A percentile compares a stretch with the other conserved stretches of the same genome.
Conservation (phyloP, 345 rosid species). For the Citrus mangshanensis region DNA sequence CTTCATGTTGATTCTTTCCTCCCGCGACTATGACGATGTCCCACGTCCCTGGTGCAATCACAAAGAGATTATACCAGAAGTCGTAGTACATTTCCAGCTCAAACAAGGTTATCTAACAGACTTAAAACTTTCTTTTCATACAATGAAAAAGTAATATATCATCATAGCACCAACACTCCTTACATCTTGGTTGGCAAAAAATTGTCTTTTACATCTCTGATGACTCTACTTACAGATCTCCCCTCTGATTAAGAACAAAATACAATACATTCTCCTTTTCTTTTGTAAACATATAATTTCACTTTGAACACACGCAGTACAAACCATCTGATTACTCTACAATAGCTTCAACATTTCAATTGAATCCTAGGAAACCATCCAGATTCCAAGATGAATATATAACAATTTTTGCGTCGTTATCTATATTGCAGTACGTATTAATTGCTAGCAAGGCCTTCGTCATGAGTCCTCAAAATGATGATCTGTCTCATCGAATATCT, state of each 20-base stretch:
- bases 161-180: not conserved
- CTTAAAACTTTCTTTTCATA: not conserved
- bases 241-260: not conserved
- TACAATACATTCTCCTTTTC: not conserved
- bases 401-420: constrained; percentile 2
- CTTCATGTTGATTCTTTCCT: too few relatives aligned
- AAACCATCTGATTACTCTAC: not conserved
- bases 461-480: constrained; percentile 71
- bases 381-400: not conserved
- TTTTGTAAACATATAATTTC: not conserved
- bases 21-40: not conserved
- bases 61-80: too few relatives aligned
- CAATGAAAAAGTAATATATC: not conserved
- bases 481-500: constrained; percentile 94
- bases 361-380: not conserved
- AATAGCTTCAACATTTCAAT: not conserved
- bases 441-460: constrained; percentile 13
- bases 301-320: not conserved
- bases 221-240: not conserved
- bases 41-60: not conserved
- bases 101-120: not conserved
- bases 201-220: not conserved
- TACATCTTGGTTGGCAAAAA: not conserved
- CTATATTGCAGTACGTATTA: not conserved
- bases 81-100: too few relatives aligned